Percentiles rank a stretch among this genome's conserved stretches.
These are phyloP conservation scores for Cladophialophora chaetospira DNA, from an alignment of 2,329 filamentous ascomycete genomes.

Conservation along the genomic window DNA sequence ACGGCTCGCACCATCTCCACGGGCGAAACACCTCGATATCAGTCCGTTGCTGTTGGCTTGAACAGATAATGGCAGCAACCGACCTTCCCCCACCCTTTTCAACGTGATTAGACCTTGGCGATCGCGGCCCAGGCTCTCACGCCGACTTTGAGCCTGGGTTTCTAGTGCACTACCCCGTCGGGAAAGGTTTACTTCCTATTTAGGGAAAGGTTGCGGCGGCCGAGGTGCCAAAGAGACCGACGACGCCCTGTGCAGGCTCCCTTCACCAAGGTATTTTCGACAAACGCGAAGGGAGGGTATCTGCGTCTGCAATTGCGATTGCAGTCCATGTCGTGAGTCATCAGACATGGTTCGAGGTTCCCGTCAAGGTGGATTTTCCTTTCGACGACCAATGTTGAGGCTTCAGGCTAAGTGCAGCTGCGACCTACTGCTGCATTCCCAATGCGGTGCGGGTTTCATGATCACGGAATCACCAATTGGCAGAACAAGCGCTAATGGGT, in stretches of 20 bases:
- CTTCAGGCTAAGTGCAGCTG: background rate
- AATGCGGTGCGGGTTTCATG: conserved; percentile 1
- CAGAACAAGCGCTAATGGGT: background rate
- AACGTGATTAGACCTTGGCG: background rate
- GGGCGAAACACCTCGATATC: no score
- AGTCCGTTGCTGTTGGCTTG: no score
- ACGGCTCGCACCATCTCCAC: conserved; percentile 7
- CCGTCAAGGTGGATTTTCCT: background rate
- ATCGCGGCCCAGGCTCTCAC: background rate
- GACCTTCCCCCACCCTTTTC: no score
- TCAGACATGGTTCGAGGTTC: background rate
- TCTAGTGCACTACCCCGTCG: background rate
- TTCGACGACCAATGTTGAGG: background rate
- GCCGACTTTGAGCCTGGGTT: background rate
- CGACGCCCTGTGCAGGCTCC: no score
- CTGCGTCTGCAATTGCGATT: background rate
- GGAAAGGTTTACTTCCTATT: conserved; percentile 1
- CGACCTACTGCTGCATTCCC: background rate
- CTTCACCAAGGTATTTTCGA: no score
- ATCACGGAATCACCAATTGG: conserved; percentile 6
- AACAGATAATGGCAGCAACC: no score
- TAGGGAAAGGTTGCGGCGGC: background rate
- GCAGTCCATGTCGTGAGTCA: conserved; percentile 5
- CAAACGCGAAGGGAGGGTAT: no score
- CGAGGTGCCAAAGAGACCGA: background rate